phyloP scores from a whole-genome alignment of 805 yeast genomes.

The Nakazawaea wickerhamii region DNA sequence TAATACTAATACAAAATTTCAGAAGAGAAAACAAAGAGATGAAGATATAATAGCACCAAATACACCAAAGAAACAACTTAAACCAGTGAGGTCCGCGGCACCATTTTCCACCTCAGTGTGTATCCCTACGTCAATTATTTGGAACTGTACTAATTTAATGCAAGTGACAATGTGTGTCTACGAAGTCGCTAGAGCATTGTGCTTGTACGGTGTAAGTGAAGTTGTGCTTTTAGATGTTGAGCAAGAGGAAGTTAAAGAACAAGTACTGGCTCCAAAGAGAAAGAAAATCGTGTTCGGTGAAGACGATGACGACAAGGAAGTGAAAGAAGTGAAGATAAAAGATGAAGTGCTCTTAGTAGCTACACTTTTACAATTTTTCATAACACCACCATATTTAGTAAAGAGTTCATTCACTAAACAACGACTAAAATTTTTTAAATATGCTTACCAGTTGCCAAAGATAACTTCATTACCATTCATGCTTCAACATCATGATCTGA shows the following conservation, averaged over 20 bases:
- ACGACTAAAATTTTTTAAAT: slow-evolving; percentile 42
- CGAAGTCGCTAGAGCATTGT: slow-evolving; percentile 73
- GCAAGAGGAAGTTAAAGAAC: slow-evolving; percentile 16
- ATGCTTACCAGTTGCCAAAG: slow-evolving; percentile 68
- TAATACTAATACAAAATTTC: background rate
- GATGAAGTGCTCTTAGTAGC: slow-evolving; percentile 53
- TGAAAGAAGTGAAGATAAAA: slow-evolving; percentile 18
- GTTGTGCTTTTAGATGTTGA: slow-evolving; percentile 61
- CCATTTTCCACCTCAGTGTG: slow-evolving; percentile 35
- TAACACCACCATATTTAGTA: slow-evolving; percentile 79
- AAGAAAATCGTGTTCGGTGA: slow-evolving; percentile 11
- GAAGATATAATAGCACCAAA: background rate
- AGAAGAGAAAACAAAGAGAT: slow-evolving; percentile 1
- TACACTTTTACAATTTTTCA: slow-evolving; percentile 67
- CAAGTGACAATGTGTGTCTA: slow-evolving; percentile 72
- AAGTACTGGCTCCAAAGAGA: slow-evolving; percentile 17
- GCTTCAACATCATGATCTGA: slow-evolving; percentile 33
- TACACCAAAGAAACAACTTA: background rate
- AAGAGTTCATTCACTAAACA: slow-evolving; percentile 53
- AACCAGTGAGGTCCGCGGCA: slow-evolving; percentile 1
- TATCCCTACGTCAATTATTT: slow-evolving; percentile 64
- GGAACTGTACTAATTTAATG: slow-evolving; percentile 50
- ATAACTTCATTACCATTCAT: slow-evolving; percentile 72
- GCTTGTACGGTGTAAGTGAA: slow-evolving; percentile 67
- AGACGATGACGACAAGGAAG: slow-evolving; percentile 12